Evolutionary conservation across 2,329 filamentous ascomycete species (phyloP), one percentile per base, ranked within the genome.

Genomic region (Cyphellophora attinorum): DNA sequence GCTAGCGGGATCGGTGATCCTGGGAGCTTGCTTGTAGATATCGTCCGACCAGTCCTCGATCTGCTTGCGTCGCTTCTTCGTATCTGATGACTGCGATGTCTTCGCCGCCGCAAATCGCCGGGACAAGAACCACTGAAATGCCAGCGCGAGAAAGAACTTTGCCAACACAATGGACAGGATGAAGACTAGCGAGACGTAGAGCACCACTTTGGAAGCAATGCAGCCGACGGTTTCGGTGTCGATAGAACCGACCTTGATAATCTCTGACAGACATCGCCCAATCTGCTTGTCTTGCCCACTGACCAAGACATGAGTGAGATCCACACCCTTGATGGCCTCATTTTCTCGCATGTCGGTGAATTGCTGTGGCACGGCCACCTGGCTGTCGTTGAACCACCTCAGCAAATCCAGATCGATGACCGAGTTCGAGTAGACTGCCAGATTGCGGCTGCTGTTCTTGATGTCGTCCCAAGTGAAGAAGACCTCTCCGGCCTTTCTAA

Each of bases 21-120:
- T 82, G 35, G 81, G 79, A 15, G 86, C 85, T 3, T 89, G 83
- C 28, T 86, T 82, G 59, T 98, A 96, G 50, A 98, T 98, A 53
- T 98, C 91, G 46, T 96, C 85, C 11, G 81, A 81, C 91, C 91
- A 98, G 51, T 95, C 89, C 58, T 98, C 91, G 46, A 98, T 98
- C 62, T 96, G 86, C 49, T 81, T 78, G 48, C 88, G 81, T 39
- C 91, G 79, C 61, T 88, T 81, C 57, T 89, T 86, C 46, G 79
- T 76, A 56, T 91, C 76, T 4, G 79, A 77, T 11, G 76, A 77
- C 57, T 93, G 80, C 2, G 85, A 89, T 1, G 89, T 93, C 60
- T 85, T 94, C 31, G 72, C 64, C 1, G 89, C 85, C 3, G 81
- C 88, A 53, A 89, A 96, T 44, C 79, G 80, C 48, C 81, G 79